phyloP scores from a whole-genome alignment of 176 grass and related monocot species.

The barley (Hordeum vulgare) region DNA sequence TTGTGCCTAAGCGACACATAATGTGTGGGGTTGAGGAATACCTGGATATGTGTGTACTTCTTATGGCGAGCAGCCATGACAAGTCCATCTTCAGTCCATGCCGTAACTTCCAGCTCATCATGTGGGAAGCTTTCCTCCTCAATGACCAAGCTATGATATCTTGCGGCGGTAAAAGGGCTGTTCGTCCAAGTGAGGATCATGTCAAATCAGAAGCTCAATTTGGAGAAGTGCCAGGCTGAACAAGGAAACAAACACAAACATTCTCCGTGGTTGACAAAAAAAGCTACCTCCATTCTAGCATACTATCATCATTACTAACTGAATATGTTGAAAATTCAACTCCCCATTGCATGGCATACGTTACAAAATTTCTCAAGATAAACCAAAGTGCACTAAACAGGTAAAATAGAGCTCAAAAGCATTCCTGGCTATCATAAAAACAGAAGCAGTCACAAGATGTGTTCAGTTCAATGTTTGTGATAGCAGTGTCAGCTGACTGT shows the following conservation, averaged over 20 bases:
- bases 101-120: constrained; percentile 66
- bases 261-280: not conserved
- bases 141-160: constrained; percentile 95
- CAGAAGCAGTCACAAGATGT: not conserved
- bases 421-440: not conserved
- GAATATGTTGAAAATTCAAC: not conserved
- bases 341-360: not conserved
- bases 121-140: constrained; percentile 81
- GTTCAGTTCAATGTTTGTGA: not conserved
- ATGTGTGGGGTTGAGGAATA: not conserved
- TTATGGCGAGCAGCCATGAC: constrained; percentile 83
- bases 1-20: not conserved
- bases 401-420: not conserved
- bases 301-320: not conserved
- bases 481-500: not conserved
- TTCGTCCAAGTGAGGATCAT: constrained; percentile 14
- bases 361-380: not conserved
- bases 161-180: constrained; percentile 82
- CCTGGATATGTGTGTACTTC: constrained; percentile 82
- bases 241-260: not conserved
- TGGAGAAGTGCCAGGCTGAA: not conserved
- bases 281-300: not conserved
- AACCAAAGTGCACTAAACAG: not conserved
- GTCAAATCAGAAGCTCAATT: not conserved
- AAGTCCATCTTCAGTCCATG: constrained; percentile 91